Evolutionary conservation across 2,329 filamentous ascomycete species (phyloP).

Genomic region (Endocalyx cinctus): DNA sequence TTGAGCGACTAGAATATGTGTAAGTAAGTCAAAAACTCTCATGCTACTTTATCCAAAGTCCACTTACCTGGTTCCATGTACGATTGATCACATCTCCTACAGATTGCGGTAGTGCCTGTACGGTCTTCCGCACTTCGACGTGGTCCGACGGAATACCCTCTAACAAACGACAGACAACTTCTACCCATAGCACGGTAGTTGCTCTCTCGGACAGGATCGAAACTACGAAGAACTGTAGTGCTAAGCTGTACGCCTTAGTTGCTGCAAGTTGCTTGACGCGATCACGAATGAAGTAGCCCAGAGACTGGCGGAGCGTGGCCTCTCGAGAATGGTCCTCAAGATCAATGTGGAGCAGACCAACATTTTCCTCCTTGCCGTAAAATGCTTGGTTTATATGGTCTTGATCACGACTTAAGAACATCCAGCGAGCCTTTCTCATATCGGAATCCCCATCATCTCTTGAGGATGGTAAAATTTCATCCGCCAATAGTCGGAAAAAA

Average conservation of each 20-base stretch:
- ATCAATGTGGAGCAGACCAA: neutral
- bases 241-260: neutral
- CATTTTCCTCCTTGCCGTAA: neutral
- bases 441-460: neutral
- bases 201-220: neutral
- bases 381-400: neutral
- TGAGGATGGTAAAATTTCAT: neutral
- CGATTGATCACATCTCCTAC: neutral
- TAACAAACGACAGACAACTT: slow-evolving; percentile 1
- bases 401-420: neutral
- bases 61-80: neutral
- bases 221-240: slow-evolving; percentile 1
- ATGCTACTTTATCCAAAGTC: no score
- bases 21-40: no score
- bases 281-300: neutral
- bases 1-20: neutral
- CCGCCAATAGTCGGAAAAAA: neutral
- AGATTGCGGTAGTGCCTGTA: neutral
- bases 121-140: slow-evolving; percentile 1
- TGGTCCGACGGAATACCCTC: slow-evolving; percentile 1
- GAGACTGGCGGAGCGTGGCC: neutral
- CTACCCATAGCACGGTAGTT: neutral
- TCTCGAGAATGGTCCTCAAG: neutral
- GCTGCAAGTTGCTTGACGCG: neutral
- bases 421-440: neutral